Evolutionary conservation across 139 green algal genomes (phyloP), one percentile per base, ranked within the genome.

Genomic region (Penium margaritaceum): DNA sequence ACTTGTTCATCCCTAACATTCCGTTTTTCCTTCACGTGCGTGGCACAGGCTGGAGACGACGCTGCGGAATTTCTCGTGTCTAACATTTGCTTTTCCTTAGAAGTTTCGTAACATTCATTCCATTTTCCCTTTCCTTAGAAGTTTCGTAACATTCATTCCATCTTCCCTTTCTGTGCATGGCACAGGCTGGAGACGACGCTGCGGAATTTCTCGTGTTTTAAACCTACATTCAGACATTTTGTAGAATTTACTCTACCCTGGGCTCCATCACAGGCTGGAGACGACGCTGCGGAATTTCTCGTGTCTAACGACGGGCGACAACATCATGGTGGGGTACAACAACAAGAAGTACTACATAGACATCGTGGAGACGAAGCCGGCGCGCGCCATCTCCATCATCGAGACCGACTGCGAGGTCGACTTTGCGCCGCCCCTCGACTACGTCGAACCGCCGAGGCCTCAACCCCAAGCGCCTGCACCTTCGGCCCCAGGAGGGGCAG

Each of bases 381-480:
- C 51, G 3, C 53, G 81, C 14, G 94, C 94, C 14, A 91, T 99
- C 46, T 94, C 89, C 4, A 92, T 99, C 39, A 91, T 99, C 21
- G 94, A 99, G 76, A 97, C 92, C 0, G 94, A 99, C 83, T 89
- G 57, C 54, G 80, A 84, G 69, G 75, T 83, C 2, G 94, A 99
- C 61, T 99, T 99, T 89, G 94, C 94, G 64, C 89, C 92, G 12
- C 94, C 94, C 0, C 89, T 97, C 66, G 94, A 98, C 75, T 98
- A 96, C 81, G 88, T 91, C 55, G 91, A 97, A 81, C 90, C 93
- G 14, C 47, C 36, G 55, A 44, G 70, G 5, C 14, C 30, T 34
- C 33, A 9, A 6, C 74, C 58, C 3, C 33, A 3, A 4, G n/a
- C 57, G 3, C 29, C 57, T 51, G 62, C 54, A 55, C n/a, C n/a